Conservation (phyloP, 805 yeast genomes). For the Ogataea paraovalis region DNA sequence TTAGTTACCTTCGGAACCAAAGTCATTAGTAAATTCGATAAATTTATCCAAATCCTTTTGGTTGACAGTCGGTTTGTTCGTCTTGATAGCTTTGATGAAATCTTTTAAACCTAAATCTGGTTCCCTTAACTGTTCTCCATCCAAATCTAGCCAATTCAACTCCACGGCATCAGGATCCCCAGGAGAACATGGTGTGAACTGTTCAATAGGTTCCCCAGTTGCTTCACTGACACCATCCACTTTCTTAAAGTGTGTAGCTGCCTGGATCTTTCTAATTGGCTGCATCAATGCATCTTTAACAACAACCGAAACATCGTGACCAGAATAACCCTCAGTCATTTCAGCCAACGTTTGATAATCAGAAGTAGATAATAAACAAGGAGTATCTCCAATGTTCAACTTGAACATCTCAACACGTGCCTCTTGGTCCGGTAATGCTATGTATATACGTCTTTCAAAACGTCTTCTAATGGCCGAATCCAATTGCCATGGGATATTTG, state of each 20-base stretch:
- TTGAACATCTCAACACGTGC: conserved; percentile 94
- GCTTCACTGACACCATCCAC: conserved; percentile 40
- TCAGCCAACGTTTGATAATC: conserved; percentile 80
- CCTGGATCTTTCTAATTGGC: conserved; percentile 92
- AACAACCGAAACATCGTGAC: conserved; percentile 94
- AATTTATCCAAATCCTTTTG: conserved; percentile 77
- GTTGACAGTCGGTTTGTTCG: conserved; percentile 93
- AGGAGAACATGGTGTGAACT: conserved; percentile 91
- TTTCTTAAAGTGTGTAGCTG: conserved; percentile 89
- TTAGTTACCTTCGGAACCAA: conserved; percentile 96
- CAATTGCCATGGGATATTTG: conserved; percentile 98
- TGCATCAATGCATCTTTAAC: conserved; percentile 98
- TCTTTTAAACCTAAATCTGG: conserved; percentile 89
- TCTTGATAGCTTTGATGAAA: conserved; percentile 86
- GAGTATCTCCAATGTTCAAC: conserved; percentile 85
- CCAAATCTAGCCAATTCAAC: conserved; percentile 91
- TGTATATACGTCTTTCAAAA: conserved; percentile 92
- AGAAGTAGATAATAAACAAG: conserved; percentile 67
- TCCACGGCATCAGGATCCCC: conserved; percentile 87
- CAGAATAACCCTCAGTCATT: conserved; percentile 96
- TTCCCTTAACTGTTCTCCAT: conserved; percentile 81
- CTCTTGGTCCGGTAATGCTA: conserved; percentile 90
- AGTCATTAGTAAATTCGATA: conserved; percentile 84
- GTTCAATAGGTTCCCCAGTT: conserved; percentile 34
- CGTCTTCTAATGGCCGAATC: conserved; percentile 97